Percentiles rank a stretch among this genome's conserved stretches.
phyloP scores from a whole-genome alignment of 208 protist genomes.

The Wallacemonas rigidus region DNA sequence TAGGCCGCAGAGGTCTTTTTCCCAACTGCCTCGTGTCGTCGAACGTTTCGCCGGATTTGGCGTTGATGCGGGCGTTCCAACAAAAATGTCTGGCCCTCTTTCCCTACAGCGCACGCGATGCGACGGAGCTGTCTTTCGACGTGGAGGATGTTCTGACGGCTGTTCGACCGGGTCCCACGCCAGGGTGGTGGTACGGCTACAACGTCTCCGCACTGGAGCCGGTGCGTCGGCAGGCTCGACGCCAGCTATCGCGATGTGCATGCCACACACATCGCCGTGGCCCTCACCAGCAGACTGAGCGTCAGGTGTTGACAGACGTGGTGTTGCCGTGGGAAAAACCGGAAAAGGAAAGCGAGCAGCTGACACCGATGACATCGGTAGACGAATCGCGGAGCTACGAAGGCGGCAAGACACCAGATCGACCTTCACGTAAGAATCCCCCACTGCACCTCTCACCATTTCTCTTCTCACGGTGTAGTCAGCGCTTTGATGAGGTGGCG shows the following conservation, averaged over 20 bases:
- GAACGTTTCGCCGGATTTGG: conserved; percentile 27
- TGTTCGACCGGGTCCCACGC: conserved; percentile 41
- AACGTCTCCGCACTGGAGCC: conserved; percentile 32
- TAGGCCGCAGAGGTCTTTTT: conserved; percentile 34
- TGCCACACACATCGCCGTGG: neutral
- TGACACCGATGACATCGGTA: neutral
- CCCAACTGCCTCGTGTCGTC: conserved; percentile 70
- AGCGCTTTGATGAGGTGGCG: conserved; percentile 4
- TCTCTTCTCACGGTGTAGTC: conserved; percentile 10
- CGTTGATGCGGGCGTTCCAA: conserved; percentile 21
- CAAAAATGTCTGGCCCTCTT: conserved; percentile 71
- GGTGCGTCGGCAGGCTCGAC: conserved; percentile 11
- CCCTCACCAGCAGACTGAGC: too few species aligned
- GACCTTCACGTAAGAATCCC: neutral
- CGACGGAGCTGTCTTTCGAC: conserved; percentile 59
- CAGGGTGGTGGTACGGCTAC: conserved; percentile 78
- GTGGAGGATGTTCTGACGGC: conserved; percentile 57
- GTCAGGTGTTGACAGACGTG: neutral
- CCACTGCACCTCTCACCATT: conserved; percentile 10
- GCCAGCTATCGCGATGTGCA: conserved; percentile 2
- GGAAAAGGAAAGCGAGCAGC: neutral
- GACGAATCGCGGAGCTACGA: neutral
- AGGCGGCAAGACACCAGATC: neutral
- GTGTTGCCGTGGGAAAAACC: neutral
- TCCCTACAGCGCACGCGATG: conserved; percentile 34